phyloP scores from a whole-genome alignment of 2,329 filamentous ascomycete genomes.

The Penicillium sp. region DNA sequence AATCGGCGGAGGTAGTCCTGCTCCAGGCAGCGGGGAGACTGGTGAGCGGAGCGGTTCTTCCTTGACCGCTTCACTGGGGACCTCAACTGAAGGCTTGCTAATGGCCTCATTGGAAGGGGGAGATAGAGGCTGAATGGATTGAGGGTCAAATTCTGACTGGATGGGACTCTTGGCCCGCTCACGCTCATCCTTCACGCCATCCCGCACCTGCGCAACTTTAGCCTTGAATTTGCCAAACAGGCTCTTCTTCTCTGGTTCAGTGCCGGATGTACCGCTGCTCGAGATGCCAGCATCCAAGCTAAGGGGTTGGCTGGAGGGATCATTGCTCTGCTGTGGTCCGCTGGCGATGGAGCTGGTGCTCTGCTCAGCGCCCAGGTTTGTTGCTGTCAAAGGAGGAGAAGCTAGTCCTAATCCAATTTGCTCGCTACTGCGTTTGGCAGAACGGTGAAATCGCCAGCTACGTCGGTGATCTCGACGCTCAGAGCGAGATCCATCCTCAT shows the following conservation, averaged over 20 bases:
- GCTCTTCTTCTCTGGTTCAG: constrained; percentile 60
- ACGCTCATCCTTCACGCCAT: constrained; percentile 62
- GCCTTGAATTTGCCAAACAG: constrained; percentile 68
- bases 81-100: constrained; percentile 30
- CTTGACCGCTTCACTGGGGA: constrained; percentile 22
- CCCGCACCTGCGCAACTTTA: constrained; percentile 59
- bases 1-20: constrained; percentile 37
- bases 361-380: constrained; percentile 65
- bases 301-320: constrained; percentile 39
- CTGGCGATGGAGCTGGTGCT: constrained; percentile 73
- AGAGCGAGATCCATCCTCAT: constrained; percentile 62
- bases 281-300: constrained; percentile 46
- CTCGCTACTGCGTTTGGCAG: constrained; percentile 60
- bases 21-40: constrained; percentile 33
- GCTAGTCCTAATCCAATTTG: constrained; percentile 47
- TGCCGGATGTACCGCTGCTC: constrained; percentile 30
- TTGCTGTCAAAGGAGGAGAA: constrained; percentile 60
- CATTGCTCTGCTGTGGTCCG: constrained; percentile 50
- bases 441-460: constrained; percentile 71
- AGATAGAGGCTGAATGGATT: constrained; percentile 41
- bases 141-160: constrained; percentile 39
- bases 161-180: constrained; percentile 58
- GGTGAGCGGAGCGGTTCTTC: constrained; percentile 31
- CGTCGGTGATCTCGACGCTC: constrained; percentile 71
- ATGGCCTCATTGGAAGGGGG: constrained; percentile 30